A percentile compares a stretch with the other conserved stretches of the same genome.
Conservation (phyloP, 164 flowering plant species). For the Santalum album region DNA sequence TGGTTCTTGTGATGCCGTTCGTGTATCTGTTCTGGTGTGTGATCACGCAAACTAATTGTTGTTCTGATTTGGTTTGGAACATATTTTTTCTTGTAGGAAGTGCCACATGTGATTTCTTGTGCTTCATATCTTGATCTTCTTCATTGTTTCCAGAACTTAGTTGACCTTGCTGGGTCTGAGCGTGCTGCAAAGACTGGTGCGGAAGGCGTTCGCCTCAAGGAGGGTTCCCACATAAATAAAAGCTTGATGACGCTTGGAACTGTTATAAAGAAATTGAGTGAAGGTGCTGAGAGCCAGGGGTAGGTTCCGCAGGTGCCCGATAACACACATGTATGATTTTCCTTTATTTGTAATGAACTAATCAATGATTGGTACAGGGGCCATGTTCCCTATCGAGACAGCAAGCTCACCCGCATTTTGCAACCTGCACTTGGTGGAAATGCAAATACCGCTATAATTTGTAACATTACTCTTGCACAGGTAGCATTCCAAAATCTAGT, state of each 20-base stretch:
- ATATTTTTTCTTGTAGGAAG: conserved; percentile 1
- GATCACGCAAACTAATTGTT: conserved; percentile 4
- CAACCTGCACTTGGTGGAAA: conserved; percentile 96
- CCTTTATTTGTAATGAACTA: not conserved
- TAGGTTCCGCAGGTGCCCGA: conserved; percentile 25
- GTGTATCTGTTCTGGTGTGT: conserved; percentile 89
- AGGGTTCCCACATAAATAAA: conserved; percentile 97
- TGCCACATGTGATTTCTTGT: not conserved
- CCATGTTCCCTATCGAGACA: conserved; percentile 91
- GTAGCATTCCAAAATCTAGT: conserved; percentile 18
- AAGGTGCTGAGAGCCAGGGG: conserved; percentile 98
- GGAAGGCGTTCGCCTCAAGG: conserved; percentile 89
- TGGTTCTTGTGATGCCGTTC: conserved; percentile 85
- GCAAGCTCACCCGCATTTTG: conserved; percentile 92
- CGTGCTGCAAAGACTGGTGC: conserved; percentile 99
- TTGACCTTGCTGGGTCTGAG: conserved; percentile 97
- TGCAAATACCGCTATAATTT: conserved; percentile 92
- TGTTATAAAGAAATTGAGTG: conserved; percentile 91
- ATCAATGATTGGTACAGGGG: conserved; percentile 38
- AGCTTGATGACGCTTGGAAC: conserved; percentile 98
- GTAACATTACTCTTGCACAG: conserved; percentile 99
- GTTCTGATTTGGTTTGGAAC: not conserved
- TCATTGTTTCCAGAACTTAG: conserved; percentile 56
- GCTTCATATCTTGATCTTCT: not conserved
- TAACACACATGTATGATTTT: not conserved